Conservation (phyloP, 495 filamentous ascomycete species). For the Usnea hakonensis region DNA sequence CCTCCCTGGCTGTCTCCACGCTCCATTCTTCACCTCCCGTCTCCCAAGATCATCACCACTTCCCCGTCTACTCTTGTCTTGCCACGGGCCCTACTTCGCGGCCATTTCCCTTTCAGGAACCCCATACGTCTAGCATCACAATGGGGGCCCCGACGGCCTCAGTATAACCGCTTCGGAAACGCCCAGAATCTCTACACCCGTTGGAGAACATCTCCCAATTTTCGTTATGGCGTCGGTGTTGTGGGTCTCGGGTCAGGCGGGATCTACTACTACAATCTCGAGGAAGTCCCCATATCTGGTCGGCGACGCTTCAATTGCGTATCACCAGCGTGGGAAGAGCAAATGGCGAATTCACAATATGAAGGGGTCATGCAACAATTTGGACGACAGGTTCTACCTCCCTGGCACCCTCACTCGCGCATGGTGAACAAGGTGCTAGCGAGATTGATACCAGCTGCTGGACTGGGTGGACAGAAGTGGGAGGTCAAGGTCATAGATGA, state of each 20-base stretch:
- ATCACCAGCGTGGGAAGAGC: conserved; percentile 45
- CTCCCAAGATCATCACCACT: too few species aligned
- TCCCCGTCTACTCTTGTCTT: not conserved
- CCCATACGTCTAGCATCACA: conserved; percentile 1
- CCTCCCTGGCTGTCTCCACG: too few species aligned
- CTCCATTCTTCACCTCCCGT: too few species aligned
- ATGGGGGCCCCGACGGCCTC: conserved; percentile 10
- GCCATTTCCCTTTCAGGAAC: not conserved
- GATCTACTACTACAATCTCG: conserved; percentile 67
- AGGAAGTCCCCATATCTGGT: conserved; percentile 70
- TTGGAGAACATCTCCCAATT: conserved; percentile 15
- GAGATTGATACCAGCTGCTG: conserved; percentile 61
- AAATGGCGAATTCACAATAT: conserved; percentile 47
- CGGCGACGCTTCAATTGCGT: conserved; percentile 78
- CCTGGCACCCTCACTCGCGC: conserved; percentile 41
- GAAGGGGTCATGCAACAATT: conserved; percentile 43
- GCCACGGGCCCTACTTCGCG: not conserved
- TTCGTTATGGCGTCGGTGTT: conserved; percentile 18
- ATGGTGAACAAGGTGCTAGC: conserved; percentile 62
- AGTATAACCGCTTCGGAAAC: conserved; percentile 20
- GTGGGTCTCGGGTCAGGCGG: conserved; percentile 30
- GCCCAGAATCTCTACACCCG: conserved; percentile 4
- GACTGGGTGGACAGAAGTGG: conserved; percentile 60
- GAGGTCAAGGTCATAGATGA: conserved; percentile 80
- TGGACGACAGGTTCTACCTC: conserved; percentile 41